Percentiles rank a stretch among this genome's conserved stretches.
phyloP scores from a whole-genome alignment of 768 basidiomycete species.

The Tephrocybe sp. region DNA sequence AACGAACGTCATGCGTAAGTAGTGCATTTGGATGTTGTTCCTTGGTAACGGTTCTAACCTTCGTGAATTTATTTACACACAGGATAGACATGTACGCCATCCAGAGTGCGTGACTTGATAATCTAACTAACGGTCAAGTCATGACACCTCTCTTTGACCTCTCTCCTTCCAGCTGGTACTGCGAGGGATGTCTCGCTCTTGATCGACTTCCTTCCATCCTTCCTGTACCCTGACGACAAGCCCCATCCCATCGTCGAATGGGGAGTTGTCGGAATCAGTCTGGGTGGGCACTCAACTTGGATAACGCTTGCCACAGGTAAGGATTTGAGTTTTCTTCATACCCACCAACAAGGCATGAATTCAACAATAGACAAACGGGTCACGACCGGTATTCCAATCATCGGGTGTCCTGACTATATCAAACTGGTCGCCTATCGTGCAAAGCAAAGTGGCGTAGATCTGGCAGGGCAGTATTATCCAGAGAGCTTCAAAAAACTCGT shows the following conservation, averaged over 20 bases:
- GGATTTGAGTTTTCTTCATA: background rate
- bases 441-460: conserved; percentile 33
- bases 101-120: conserved; percentile 33
- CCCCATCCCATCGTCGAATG: conserved; percentile 55
- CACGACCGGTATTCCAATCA: conserved; percentile 46
- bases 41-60: background rate
- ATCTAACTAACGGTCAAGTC: no score
- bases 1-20: conserved; percentile 43
- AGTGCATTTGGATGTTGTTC: background rate
- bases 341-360: background rate
- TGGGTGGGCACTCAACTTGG: conserved; percentile 88
- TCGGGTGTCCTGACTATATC: conserved; percentile 72
- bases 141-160: background rate
- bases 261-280: conserved; percentile 71
- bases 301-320: conserved; percentile 51
- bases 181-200: conserved; percentile 75
- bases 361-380: conserved; percentile 48
- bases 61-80: background rate
- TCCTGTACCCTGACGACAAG: conserved; percentile 69
- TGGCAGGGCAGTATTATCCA: conserved; percentile 58
- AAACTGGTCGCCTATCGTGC: conserved; percentile 60
- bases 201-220: conserved; percentile 74
- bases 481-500: conserved; percentile 47
- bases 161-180: conserved; percentile 47
- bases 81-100: conserved; percentile 50